Evolutionary conservation across 1,284 basidiomycete species (phyloP).

Genomic region (Ustilago cynodontis): DNA sequence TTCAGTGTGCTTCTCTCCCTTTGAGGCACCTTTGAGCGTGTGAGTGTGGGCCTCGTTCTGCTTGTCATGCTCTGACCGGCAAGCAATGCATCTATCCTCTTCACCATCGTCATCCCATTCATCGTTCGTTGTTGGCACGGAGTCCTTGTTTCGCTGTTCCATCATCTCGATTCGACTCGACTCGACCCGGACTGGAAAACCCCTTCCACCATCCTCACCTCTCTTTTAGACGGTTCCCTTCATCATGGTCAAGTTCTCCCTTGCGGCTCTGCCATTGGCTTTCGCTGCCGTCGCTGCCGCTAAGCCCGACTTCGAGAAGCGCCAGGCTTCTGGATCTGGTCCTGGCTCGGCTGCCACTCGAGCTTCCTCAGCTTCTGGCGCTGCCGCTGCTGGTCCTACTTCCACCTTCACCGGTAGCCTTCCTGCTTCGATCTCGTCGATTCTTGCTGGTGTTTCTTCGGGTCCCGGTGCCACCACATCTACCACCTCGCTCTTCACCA

Average conservation of each 20-base stretch:
- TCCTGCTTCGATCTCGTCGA: conserved; percentile 49
- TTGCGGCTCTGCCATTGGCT: conserved; percentile 38
- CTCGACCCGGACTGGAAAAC: not conserved
- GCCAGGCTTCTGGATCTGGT: conserved; percentile 28
- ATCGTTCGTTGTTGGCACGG: not conserved
- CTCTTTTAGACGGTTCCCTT: conserved; percentile 16
- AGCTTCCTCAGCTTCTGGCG: conserved; percentile 24
- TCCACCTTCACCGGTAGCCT: conserved; percentile 57
- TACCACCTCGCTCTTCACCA: conserved; percentile 54
- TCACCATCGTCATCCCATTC: conserved; percentile 2
- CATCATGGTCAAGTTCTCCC: conserved; percentile 51
- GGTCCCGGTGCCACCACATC: conserved; percentile 49
- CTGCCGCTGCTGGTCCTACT: conserved; percentile 39
- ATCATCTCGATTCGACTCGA: not conserved
- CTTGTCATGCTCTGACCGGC: too few species aligned
- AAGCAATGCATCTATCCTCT: not conserved
- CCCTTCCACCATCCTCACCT: conserved; percentile 4
- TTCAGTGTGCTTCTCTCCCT: not conserved
- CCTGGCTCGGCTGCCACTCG: conserved; percentile 20
- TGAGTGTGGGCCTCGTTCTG: too few species aligned
- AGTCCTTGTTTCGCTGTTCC: not conserved
- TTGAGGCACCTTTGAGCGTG: too few species aligned
- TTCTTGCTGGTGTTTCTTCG: conserved; percentile 54
- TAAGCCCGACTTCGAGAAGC: conserved; percentile 36
- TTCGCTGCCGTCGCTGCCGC: conserved; percentile 36